phyloP scores from a whole-genome alignment of 2,329 filamentous ascomycete genomes.

The Botrytis byssoidea region DNA sequence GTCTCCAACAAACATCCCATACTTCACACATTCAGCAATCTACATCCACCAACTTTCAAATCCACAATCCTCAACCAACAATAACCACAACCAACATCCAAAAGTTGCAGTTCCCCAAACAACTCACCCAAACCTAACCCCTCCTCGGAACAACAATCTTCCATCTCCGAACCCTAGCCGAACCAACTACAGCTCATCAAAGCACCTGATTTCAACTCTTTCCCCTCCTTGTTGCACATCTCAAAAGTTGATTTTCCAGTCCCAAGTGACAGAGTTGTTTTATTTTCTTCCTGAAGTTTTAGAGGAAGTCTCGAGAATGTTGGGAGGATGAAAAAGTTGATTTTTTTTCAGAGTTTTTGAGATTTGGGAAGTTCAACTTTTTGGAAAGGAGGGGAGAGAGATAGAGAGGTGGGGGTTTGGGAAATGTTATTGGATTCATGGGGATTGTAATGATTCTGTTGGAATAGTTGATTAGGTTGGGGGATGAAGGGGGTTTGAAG shows the following conservation, averaged over 20 bases:
- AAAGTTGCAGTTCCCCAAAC: neutral
- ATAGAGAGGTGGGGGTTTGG: fast-evolving
- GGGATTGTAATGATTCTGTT: neutral
- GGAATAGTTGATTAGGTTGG: neutral
- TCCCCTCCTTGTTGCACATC: neutral
- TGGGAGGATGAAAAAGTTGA: neutral
- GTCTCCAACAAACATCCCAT: fast-evolving
- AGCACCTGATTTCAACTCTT: neutral
- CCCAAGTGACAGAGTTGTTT: neutral
- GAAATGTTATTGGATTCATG: fast-evolving
- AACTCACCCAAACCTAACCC: neutral
- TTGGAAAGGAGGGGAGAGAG: neutral
- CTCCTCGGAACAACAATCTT: neutral
- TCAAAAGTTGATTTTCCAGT: neutral
- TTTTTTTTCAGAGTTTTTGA: neutral
- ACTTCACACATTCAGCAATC: neutral
- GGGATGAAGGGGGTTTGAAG: neutral
- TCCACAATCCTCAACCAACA: neutral
- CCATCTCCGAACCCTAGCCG: neutral
- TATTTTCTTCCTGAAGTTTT: neutral
- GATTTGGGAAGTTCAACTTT: neutral
- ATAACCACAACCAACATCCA: neutral
- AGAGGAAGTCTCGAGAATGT: neutral
- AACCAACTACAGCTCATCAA: neutral
- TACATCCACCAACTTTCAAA: too few relatives aligned